These are phyloP conservation scores for Xerocomellus dryophilus DNA, from an alignment of 768 basidiomycete species.

Conservation along the genomic window DNA sequence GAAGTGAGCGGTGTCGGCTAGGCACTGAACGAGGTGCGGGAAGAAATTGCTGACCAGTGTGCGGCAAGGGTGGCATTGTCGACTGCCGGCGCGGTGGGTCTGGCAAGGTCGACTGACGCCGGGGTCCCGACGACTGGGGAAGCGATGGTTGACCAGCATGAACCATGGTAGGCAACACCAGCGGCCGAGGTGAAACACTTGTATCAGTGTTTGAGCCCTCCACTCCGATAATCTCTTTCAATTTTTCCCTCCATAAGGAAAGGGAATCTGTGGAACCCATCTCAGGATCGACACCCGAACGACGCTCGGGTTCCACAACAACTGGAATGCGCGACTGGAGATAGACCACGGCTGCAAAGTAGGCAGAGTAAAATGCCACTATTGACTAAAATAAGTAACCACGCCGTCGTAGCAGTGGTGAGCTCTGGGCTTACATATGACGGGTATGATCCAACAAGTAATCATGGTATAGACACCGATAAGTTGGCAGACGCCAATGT, in stretches of 20 bases:
- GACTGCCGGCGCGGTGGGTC: slow-evolving; percentile 11
- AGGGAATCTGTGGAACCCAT: slow-evolving; percentile 8
- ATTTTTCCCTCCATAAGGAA: slow-evolving; percentile 2
- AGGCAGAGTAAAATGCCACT: slow-evolving; percentile 46
- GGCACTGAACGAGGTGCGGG: not conserved
- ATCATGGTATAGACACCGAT: slow-evolving; percentile 48
- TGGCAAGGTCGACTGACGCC: not conserved
- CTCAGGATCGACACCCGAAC: slow-evolving; percentile 19
- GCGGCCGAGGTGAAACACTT: not conserved
- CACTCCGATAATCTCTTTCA: not conserved
- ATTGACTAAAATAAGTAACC: slow-evolving; percentile 5
- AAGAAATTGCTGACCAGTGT: not conserved
- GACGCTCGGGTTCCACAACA: slow-evolving; percentile 10
- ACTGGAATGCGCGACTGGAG: slow-evolving; percentile 32
- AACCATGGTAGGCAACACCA: slow-evolving; percentile 9
- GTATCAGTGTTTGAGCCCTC: not conserved
- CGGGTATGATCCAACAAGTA: slow-evolving; percentile 53
- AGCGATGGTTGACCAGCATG: slow-evolving; percentile 6
- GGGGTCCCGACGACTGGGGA: not conserved
- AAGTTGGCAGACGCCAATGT: slow-evolving; percentile 45
- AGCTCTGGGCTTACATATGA: slow-evolving; percentile 40
- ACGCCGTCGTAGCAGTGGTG: not conserved
- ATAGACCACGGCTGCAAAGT: slow-evolving; percentile 39
- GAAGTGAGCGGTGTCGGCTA: slow-evolving; percentile 25
- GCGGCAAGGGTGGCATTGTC: slow-evolving; percentile 1